Percentiles rank a stretch among this genome's conserved stretches.
Conservation (phyloP, 2,329 filamentous ascomycete genomes). For the Penicillium sclerotigenum region DNA sequence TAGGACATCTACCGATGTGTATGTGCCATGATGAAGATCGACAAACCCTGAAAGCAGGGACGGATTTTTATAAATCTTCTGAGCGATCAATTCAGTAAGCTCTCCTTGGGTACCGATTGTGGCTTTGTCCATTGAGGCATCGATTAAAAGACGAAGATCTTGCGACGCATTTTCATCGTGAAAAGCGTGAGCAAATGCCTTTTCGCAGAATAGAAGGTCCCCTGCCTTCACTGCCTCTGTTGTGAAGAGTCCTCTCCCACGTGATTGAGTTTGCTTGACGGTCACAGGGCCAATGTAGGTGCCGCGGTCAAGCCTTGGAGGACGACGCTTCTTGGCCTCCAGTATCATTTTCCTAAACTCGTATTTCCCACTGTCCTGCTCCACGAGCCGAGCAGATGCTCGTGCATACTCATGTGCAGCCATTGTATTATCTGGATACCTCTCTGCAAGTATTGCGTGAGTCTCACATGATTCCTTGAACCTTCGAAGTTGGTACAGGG, state of each 20-base stretch:
- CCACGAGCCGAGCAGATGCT: slow-evolving; percentile 19
- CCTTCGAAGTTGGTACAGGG: slow-evolving; percentile 45
- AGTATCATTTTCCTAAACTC: slow-evolving; percentile 18
- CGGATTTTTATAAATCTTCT: slow-evolving; percentile 49
- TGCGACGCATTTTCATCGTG: not conserved
- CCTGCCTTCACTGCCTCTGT: slow-evolving; percentile 48
- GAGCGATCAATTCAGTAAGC: slow-evolving; percentile 42
- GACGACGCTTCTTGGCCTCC: slow-evolving; percentile 31
- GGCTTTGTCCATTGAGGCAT: slow-evolving; percentile 30
- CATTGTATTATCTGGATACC: slow-evolving; percentile 36
- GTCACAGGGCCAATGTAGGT: slow-evolving; percentile 46
- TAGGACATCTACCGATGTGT: slow-evolving; percentile 28
- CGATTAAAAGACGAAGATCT: slow-evolving; percentile 37
- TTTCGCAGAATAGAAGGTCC: slow-evolving; percentile 56
- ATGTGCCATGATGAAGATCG: slow-evolving; percentile 44
- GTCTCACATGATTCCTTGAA: slow-evolving; percentile 39
- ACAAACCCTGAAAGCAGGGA: slow-evolving; percentile 33
- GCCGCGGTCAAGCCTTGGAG: slow-evolving; percentile 31
- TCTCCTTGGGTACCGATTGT: slow-evolving; percentile 40
- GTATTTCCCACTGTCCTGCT: slow-evolving; percentile 21
- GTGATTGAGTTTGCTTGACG: slow-evolving; percentile 40
- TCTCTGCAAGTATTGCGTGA: slow-evolving; percentile 32
- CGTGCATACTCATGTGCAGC: slow-evolving; percentile 32
- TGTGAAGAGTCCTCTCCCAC: slow-evolving; percentile 53
- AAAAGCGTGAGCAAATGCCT: slow-evolving; percentile 48